Evolutionary conservation across 768 basidiomycete species (phyloP).

Genomic region (Suillus subaureus): DNA sequence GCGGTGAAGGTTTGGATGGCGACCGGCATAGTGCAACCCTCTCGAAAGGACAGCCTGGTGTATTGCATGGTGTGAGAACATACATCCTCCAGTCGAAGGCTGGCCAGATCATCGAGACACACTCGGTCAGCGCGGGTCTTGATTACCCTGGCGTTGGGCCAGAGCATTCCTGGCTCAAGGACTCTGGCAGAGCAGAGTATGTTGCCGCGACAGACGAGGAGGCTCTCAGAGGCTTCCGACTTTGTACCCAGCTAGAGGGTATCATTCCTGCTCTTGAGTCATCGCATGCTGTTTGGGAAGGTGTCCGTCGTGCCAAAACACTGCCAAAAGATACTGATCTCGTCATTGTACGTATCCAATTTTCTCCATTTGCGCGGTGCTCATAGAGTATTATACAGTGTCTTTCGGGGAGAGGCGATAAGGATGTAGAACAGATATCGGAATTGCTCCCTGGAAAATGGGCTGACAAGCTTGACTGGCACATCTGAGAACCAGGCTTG

Average conservation of each 20-base stretch:
- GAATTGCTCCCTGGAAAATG: conserved; percentile 89
- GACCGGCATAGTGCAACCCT: conserved; percentile 92
- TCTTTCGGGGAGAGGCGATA: conserved; percentile 93
- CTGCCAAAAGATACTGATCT: conserved; percentile 84
- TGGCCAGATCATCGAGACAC: conserved; percentile 96
- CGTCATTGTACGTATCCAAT: conserved; percentile 72
- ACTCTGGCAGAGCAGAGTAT: conserved; percentile 92
- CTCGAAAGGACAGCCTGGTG: conserved; percentile 87
- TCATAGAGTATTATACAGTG: conserved; percentile 52
- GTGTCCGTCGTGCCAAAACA: conserved; percentile 80
- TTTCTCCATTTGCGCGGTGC: not conserved
- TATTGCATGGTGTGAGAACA: conserved; percentile 94
- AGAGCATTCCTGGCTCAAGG: conserved; percentile 97
- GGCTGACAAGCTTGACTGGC: conserved; percentile 95
- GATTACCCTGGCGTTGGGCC: conserved; percentile 99
- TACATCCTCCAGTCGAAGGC: conserved; percentile 88
- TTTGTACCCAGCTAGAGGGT: conserved; percentile 91
- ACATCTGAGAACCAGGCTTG: conserved; percentile 45
- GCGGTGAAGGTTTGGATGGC: conserved; percentile 91
- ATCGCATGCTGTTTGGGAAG: conserved; percentile 95
- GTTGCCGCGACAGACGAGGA: conserved; percentile 92
- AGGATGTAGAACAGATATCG: conserved; percentile 98
- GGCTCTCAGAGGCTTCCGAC: conserved; percentile 88
- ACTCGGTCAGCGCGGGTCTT: conserved; percentile 94
- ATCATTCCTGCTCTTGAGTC: conserved; percentile 98